Evolutionary conservation across 2,329 filamentous ascomycete genomes (phyloP).

Genomic region (Penicillium brasilianum): DNA sequence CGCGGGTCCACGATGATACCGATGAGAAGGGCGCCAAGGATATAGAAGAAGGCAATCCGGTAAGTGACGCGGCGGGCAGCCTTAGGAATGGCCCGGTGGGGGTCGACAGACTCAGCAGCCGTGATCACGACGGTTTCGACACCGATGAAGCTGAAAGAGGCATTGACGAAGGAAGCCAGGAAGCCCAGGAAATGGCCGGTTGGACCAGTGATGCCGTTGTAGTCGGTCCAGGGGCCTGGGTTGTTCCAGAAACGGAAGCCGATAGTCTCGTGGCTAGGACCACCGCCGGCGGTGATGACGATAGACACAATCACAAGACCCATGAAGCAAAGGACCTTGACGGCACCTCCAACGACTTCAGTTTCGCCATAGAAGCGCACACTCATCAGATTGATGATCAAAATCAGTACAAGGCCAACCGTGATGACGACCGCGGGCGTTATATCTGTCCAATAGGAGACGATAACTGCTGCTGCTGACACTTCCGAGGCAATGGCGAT

Average conservation of each 20-base stretch:
- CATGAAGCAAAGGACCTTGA: conserved; percentile 41
- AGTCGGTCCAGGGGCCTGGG: conserved; percentile 40
- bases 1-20: conserved; percentile 37
- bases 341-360: conserved; percentile 38
- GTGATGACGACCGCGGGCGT: conserved; percentile 74
- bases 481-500: conserved; percentile 79
- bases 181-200: conserved; percentile 44
- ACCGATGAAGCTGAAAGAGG: conserved; percentile 49
- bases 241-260: conserved; percentile 45
- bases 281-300: conserved; percentile 42
- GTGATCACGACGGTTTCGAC: conserved; percentile 49
- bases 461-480: conserved; percentile 82
- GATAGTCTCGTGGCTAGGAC: conserved; percentile 37
- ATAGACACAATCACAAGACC: conserved; percentile 39
- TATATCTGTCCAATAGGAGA: conserved; percentile 74
- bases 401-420: conserved; percentile 37
- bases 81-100: conserved; percentile 47
- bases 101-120: conserved; percentile 48
- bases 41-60: conserved; percentile 48
- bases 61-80: conserved; percentile 48
- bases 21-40: conserved; percentile 38
- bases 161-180: conserved; percentile 47
- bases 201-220: conserved; percentile 37
- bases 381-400: conserved; percentile 39
- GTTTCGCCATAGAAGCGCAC: conserved; percentile 42